A percentile compares a stretch with the other conserved stretches of the same genome.
Evolutionary conservation across 768 basidiomycete genomes (phyloP).

Genomic region (Phylloporus rhodoxanthus): DNA sequence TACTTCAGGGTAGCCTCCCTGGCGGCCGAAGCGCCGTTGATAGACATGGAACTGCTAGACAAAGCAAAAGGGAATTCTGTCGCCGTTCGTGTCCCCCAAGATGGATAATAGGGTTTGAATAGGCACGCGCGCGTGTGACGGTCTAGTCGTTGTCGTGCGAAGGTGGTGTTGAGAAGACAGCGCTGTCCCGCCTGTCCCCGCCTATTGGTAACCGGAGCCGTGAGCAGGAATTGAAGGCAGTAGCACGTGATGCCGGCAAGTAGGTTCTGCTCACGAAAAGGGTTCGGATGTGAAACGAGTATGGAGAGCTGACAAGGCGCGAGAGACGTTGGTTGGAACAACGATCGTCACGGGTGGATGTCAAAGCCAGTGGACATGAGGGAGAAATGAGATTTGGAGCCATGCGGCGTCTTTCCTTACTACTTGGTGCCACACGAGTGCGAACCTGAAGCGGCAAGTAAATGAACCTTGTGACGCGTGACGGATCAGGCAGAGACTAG

Average conservation of each 20-base stretch:
- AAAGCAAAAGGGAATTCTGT: constrained; percentile 4
- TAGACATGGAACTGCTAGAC: constrained; percentile 3
- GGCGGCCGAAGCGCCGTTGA: constrained; percentile 11
- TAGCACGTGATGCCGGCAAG: constrained; percentile 26
- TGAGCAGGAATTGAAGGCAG: neutral
- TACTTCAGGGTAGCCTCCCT: constrained; percentile 20
- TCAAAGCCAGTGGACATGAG: too few species aligned
- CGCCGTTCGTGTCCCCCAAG: constrained; percentile 1
- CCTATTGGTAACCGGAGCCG: constrained; percentile 10
- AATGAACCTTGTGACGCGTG: neutral
- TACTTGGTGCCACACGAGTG: neutral
- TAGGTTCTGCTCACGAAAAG: constrained; percentile 19
- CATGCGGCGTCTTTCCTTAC: neutral
- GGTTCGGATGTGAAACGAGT: constrained; percentile 22
- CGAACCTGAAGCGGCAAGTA: neutral
- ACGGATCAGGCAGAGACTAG: neutral
- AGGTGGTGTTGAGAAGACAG: neutral
- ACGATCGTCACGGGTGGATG: constrained; percentile 10
- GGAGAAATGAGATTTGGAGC: neutral
- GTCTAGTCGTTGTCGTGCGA: neutral
- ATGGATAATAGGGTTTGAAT: constrained; percentile 7
- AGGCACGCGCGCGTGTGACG: too few species aligned
- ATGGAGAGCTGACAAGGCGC: constrained; percentile 14
- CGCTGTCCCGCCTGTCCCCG: constrained; percentile 3
- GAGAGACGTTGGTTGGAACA: neutral